phyloP scores from a whole-genome alignment of 2,329 filamentous ascomycete species.

The Phoma sp. region DNA sequence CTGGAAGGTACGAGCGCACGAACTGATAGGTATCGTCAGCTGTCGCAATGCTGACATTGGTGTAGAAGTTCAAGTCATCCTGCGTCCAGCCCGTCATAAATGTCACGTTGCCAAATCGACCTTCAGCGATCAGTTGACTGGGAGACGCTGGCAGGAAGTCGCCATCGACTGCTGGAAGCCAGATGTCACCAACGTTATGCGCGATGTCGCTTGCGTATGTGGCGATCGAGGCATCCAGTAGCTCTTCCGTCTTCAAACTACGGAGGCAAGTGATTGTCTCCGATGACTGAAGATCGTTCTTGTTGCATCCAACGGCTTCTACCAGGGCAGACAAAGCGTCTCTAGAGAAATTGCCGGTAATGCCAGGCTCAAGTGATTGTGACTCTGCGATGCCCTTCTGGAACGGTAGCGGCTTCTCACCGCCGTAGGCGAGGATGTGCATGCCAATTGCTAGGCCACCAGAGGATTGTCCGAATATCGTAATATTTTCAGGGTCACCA shows the following conservation, averaged over 20 bases:
- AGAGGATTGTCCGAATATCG: slow-evolving; percentile 50
- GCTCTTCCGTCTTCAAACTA: slow-evolving; percentile 48
- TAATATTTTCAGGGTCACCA: slow-evolving; percentile 45
- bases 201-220: slow-evolving; percentile 50
- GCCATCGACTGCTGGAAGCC: slow-evolving; percentile 57
- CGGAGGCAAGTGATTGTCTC: slow-evolving; percentile 58
- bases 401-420: slow-evolving; percentile 36
- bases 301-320: slow-evolving; percentile 53
- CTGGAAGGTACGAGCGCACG: slow-evolving; percentile 50
- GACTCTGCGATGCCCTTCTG: slow-evolving; percentile 49
- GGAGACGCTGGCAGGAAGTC: slow-evolving; percentile 57
- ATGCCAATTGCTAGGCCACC: slow-evolving; percentile 41
- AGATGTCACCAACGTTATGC: slow-evolving; percentile 56
- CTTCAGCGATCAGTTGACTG: slow-evolving; percentile 49
- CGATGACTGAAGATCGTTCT: slow-evolving; percentile 46
- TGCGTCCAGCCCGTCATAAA: slow-evolving; percentile 55
- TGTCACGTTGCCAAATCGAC: slow-evolving; percentile 51
- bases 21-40: slow-evolving; percentile 50
- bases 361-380: slow-evolving; percentile 59
- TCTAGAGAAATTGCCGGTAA: slow-evolving; percentile 54
- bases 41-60: slow-evolving; percentile 49
- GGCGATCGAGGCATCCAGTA: slow-evolving; percentile 54
- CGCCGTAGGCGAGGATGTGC: slow-evolving; percentile 45
- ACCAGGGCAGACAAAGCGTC: slow-evolving; percentile 55
- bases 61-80: slow-evolving; percentile 55